phyloP scores from a whole-genome alignment of 2,329 filamentous ascomycete species.

The Penicillium sp. region DNA sequence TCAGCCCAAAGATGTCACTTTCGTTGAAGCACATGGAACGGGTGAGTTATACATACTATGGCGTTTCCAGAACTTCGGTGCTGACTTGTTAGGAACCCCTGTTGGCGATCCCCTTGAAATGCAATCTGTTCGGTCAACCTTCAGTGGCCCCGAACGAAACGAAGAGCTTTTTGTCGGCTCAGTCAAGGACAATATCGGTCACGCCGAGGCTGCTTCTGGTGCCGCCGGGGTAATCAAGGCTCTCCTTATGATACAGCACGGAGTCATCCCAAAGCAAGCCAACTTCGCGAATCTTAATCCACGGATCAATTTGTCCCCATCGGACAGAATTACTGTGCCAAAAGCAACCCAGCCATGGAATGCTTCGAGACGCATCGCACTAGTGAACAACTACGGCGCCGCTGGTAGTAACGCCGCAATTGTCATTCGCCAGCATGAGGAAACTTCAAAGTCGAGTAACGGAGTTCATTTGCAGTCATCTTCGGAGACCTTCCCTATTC shows the following conservation, averaged over 20 bases:
- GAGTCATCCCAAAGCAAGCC: too few species aligned
- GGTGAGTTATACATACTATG: too few species aligned
- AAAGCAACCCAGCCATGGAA: too few species aligned
- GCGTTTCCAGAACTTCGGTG: too few species aligned
- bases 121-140: constrained; percentile 31
- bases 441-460: background rate
- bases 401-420: constrained; percentile 1
- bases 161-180: constrained; percentile 20
- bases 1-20: background rate
- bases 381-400: constrained; percentile 4
- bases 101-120: constrained; percentile 24
- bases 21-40: constrained; percentile 1
- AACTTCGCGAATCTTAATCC: too few species aligned
- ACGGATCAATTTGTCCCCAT: too few species aligned
- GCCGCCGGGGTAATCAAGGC: constrained; percentile 12
- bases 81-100: too few species aligned
- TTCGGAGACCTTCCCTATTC: too few species aligned
- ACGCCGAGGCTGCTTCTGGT: constrained; percentile 5
- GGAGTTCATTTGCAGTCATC: too few species aligned
- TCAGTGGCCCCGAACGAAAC: constrained; percentile 32
- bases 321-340: too few species aligned
- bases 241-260: too few species aligned
- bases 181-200: constrained; percentile 1
- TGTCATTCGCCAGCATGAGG: background rate
- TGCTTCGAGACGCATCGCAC: too few species aligned